Percentiles rank a stretch among this genome's conserved stretches.
Conservation (phyloP, 176 grass and related monocot genomes). For the Oropetium thomaeum region DNA sequence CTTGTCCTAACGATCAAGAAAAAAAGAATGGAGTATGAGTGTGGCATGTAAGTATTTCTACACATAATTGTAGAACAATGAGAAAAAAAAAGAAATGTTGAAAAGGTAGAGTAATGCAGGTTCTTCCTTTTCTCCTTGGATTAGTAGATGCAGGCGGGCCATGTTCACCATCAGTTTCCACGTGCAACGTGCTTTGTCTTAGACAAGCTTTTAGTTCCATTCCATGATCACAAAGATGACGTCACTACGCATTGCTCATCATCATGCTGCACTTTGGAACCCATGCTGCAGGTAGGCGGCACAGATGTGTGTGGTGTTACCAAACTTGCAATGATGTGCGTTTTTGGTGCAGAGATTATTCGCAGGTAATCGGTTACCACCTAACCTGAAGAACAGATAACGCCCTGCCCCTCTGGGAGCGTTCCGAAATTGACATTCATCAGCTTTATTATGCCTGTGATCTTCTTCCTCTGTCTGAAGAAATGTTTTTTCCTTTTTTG, state of each 20-base stretch:
- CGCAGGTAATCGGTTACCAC: background rate
- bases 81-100: too few relatives aligned
- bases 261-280: background rate
- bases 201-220: background rate
- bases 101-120: background rate
- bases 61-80: too few relatives aligned
- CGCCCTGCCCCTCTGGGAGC: background rate
- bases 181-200: background rate
- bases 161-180: background rate
- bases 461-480: background rate
- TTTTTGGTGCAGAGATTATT: conserved; percentile 16
- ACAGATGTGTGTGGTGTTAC: background rate
- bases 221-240: background rate
- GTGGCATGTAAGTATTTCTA: too few relatives aligned
- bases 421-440: background rate
- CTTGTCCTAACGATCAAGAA: too few relatives aligned
- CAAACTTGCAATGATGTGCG: conserved; percentile 13
- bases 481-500: too few relatives aligned
- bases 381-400: background rate
- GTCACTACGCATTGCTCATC: background rate
- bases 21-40: too few relatives aligned
- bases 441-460: background rate
- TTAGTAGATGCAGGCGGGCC: background rate
- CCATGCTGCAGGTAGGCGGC: background rate
- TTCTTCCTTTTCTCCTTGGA: background rate